A percentile compares a stretch with the other conserved stretches of the same genome.
Conservation (phyloP, 768 basidiomycete species). For the Macrolepiota dolichaula region DNA sequence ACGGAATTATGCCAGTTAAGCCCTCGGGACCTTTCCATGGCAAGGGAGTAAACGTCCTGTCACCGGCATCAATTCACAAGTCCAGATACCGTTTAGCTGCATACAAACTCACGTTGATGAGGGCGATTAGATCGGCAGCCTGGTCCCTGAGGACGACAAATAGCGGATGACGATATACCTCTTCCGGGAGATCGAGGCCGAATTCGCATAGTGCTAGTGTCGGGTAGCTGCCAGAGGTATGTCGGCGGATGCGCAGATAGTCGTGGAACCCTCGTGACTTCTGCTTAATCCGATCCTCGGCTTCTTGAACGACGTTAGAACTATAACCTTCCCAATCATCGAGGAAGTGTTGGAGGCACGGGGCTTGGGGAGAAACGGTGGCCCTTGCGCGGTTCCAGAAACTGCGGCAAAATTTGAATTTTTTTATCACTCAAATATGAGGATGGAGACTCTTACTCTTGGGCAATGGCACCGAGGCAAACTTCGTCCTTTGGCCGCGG, state of each 20-base stretch:
- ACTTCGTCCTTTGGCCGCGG: background rate
- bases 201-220: conserved; percentile 26
- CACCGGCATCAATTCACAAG: background rate
- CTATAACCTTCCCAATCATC: conserved; percentile 24
- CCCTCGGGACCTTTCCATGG: conserved; percentile 29
- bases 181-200: conserved; percentile 27
- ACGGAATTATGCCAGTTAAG: conserved; percentile 31
- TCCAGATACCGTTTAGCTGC: too few species aligned
- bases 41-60: conserved; percentile 34
- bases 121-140: conserved; percentile 24
- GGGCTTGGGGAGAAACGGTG: background rate
- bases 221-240: conserved; percentile 26
- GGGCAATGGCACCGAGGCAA: background rate
- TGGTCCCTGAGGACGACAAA: conserved; percentile 12
- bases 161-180: conserved; percentile 27
- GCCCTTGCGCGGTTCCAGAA: conserved; percentile 7
- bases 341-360: conserved; percentile 24
- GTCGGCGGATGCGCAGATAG: conserved; percentile 29
- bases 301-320: conserved; percentile 28
- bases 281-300: conserved; percentile 22
- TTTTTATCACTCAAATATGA: background rate
- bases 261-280: conserved; percentile 22
- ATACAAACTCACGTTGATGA: conserved; percentile 21
- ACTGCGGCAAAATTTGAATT: background rate
- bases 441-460: background rate